These are phyloP conservation scores for Parascedosporium putredinis DNA, from an alignment of 2,329 filamentous ascomycete species.

Conservation along the genomic window DNA sequence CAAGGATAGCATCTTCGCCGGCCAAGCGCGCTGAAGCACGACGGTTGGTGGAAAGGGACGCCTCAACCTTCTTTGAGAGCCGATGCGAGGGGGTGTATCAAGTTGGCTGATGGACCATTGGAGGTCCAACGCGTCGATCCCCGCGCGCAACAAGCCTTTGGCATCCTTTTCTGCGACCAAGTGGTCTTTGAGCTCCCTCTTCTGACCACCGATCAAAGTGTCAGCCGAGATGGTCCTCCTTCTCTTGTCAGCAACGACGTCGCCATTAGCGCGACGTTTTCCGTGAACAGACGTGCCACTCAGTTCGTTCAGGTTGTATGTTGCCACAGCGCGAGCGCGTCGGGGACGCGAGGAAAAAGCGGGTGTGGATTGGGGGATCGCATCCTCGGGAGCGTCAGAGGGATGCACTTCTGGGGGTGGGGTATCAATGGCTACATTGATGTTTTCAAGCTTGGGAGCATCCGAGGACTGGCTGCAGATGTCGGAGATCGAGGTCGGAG, in stretches of 20 bases:
- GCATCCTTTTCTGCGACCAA: conserved; percentile 12
- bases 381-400: conserved; percentile 11
- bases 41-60: neutral
- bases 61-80: neutral
- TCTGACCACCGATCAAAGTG: neutral
- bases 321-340: conserved; percentile 25
- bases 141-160: neutral
- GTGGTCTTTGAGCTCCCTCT: neutral
- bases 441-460: conserved; percentile 23
- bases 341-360: conserved; percentile 35
- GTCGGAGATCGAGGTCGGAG: conserved; percentile 50
- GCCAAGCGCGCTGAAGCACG: neutral
- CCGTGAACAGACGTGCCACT: conserved; percentile 52
- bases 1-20: conserved; percentile 5
- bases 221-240: conserved; percentile 14
- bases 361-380: conserved; percentile 10
- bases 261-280: conserved; percentile 42
- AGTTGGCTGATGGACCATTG: conserved; percentile 30
- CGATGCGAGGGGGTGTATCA: conserved; percentile 21
- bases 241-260: conserved; percentile 34
- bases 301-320: conserved; percentile 55
- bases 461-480: conserved; percentile 45
- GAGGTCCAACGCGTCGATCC: conserved; percentile 14
- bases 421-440: conserved; percentile 11
- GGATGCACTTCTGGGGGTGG: conserved; percentile 14